Evolutionary conservation across 352 stramenopile genomes (phyloP).

Genomic region (Blastocystis sp.): DNA sequence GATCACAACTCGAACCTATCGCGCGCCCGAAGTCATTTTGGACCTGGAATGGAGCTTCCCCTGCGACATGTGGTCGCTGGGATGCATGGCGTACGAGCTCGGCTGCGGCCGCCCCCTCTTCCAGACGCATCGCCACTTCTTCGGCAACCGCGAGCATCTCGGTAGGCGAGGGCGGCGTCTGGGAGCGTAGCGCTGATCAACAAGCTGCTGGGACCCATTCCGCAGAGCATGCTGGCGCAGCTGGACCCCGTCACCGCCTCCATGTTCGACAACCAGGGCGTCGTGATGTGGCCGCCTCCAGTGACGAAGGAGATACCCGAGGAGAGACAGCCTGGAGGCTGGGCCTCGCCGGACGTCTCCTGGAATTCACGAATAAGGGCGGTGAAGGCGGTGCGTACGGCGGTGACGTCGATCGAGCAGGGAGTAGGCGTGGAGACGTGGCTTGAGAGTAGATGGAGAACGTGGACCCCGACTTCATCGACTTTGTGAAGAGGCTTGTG

Average conservation of each 20-base stretch:
- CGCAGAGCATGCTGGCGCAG: neutral
- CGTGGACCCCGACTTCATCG: constrained; percentile 60
- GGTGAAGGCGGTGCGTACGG: constrained; percentile 15
- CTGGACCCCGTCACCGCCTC: constrained; percentile 2
- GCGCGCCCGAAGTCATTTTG: constrained; percentile 91
- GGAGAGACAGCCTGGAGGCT: constrained; percentile 52
- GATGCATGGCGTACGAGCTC: constrained; percentile 92
- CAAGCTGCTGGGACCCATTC: constrained; percentile 54
- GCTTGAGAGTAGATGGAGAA: neutral
- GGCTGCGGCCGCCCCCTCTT: constrained; percentile 49
- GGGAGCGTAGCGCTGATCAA: constrained; percentile 33
- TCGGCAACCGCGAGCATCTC: constrained; percentile 51
- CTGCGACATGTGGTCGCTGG: constrained; percentile 92
- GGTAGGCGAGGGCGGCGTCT: neutral
- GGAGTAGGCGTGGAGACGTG: neutral
- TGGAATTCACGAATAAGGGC: constrained; percentile 28
- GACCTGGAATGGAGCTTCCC: constrained; percentile 88
- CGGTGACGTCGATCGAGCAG: constrained; percentile 43
- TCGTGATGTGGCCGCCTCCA: constrained; percentile 45
- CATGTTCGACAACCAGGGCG: constrained; percentile 47
- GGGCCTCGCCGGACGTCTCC: constrained; percentile 51
- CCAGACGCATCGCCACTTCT: constrained; percentile 57
- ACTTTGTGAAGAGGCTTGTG: constrained; percentile 65
- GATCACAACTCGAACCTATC: constrained; percentile 96
- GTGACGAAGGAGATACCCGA: constrained; percentile 41